Evolutionary conservation across 495 filamentous ascomycete species (phyloP), one percentile per base, ranked within the genome.

Genomic region (Entonaema liquescens): DNA sequence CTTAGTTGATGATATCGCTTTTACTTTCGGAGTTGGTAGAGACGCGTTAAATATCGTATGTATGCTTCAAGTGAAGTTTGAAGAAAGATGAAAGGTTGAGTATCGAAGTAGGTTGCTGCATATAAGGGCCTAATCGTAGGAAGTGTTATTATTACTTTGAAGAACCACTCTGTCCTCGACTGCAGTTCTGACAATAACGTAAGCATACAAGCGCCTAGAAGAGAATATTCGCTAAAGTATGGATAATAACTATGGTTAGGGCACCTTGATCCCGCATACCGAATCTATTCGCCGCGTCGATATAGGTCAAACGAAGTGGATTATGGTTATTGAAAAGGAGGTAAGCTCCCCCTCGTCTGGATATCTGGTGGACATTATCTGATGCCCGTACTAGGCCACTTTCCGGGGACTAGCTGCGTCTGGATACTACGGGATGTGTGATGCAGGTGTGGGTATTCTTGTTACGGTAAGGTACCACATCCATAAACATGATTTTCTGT

Each of bases 321-420:
- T 98, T 26, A 74, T 98, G 0, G 85, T 98, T 0, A 86, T 99
- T 35, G 95, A 99, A 76, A 99, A 99, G 82, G 95, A 99, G 84
- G 93, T 91, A 74, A 47, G 75, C 29, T n/a, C n/a, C 11, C 29
- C 4, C 15, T 35, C 2, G 5, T 33, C 3, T 23, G 3, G 13
- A 19, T 6, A 31, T 9, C 59, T 13, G 7, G n/a, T 11, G 19
- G 21, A 9, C 5, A 17, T 65, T 25, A 13, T 17, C 36, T 38
- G 13, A 65, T 38, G 28, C 19, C 21, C 23, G 49, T 58, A 19
- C 29, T 55, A 95, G 93, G 92, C 94, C 15, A 91, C 92, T 0
- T 98, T 97, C 73, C 89, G 91, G 9, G 88, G 89, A 21, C 79
- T 95, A 9, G 85, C 84, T 31, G 78, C 83, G 23, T 86, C 79